Percentiles rank a stretch among this genome's conserved stretches.
These are phyloP conservation scores for Pleurotus sapidus DNA, from an alignment of 768 basidiomycete species.

Conservation along the genomic window DNA sequence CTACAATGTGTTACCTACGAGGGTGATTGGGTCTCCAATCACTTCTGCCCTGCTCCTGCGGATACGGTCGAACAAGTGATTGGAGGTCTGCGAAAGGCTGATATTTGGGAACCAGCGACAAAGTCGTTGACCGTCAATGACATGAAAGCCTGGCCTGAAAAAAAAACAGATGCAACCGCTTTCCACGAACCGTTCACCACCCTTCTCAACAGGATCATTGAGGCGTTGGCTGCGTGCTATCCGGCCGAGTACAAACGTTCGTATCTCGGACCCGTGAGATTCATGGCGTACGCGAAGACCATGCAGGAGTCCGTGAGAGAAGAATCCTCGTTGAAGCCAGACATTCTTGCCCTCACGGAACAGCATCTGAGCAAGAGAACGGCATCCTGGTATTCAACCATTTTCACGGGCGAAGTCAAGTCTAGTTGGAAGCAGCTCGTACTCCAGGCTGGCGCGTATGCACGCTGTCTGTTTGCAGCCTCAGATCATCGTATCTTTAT, in stretches of 20 bases:
- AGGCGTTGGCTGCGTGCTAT: not conserved
- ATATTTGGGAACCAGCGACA: not conserved
- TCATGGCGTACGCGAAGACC: not conserved
- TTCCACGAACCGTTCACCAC: not conserved
- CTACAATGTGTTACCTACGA: not conserved
- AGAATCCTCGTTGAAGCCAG: not conserved
- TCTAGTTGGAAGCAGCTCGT: not conserved
- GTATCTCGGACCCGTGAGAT: too few species aligned
- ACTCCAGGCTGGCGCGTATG: not conserved
- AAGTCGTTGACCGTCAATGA: not conserved
- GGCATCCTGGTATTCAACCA: not conserved
- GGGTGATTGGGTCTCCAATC: not conserved
- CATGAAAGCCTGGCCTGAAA: not conserved
- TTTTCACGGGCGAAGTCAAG: not conserved
- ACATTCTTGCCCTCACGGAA: not conserved
- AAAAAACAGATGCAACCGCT: not conserved
- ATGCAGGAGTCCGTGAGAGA: not conserved
- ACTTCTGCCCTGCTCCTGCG: not conserved
- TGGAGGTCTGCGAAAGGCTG: not conserved
- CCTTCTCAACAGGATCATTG: not conserved
- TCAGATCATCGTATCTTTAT: not conserved
- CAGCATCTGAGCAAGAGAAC: not conserved
- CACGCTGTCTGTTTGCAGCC: slow-evolving; percentile 6
- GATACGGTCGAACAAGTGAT: not conserved
- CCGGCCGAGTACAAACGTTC: not conserved